A percentile compares a stretch with the other conserved stretches of the same genome.
These are phyloP conservation scores for Epicoccum sorghinum DNA, from an alignment of 2,329 filamentous ascomycete genomes.

Conservation along the genomic window DNA sequence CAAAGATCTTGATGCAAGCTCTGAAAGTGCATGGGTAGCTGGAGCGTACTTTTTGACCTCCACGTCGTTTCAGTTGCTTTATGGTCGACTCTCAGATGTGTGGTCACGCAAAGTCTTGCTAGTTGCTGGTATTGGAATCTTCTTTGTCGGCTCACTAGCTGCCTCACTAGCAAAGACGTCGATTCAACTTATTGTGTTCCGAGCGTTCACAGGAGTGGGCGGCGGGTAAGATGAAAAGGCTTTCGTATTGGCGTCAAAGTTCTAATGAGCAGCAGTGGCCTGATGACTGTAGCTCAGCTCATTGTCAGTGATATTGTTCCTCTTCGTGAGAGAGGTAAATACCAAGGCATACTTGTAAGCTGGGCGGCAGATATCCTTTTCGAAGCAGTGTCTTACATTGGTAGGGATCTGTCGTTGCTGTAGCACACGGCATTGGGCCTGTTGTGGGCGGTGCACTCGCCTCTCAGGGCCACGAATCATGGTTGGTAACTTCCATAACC, in stretches of 20 bases:
- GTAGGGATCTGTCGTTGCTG: conserved; percentile 43
- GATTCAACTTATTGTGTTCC: conserved; percentile 62
- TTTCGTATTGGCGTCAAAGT: background rate
- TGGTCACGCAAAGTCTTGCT: conserved; percentile 56
- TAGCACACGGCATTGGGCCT: conserved; percentile 36
- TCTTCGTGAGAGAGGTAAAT: conserved; percentile 47
- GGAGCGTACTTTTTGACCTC: conserved; percentile 62
- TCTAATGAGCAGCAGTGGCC: conserved; percentile 51
- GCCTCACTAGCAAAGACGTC: conserved; percentile 60
- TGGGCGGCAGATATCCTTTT: background rate
- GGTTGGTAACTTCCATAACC: conserved; percentile 7
- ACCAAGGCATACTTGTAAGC: conserved; percentile 42
- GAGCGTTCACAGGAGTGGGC: conserved; percentile 66
- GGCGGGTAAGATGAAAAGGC: conserved; percentile 45
- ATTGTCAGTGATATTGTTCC: conserved; percentile 48
- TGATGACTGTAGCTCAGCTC: conserved; percentile 53
- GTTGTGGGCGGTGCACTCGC: conserved; percentile 36
- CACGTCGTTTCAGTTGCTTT: conserved; percentile 69
- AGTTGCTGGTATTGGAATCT: conserved; percentile 57
- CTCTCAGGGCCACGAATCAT: conserved; percentile 25
- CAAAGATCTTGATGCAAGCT: conserved; percentile 46
- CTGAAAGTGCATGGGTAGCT: conserved; percentile 63
- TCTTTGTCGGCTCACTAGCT: conserved; percentile 61
- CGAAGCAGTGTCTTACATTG: background rate
- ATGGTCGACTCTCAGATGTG: conserved; percentile 67